Conservation (phyloP, 1,284 basidiomycete species). For the Fomitopsis palustris region DNA sequence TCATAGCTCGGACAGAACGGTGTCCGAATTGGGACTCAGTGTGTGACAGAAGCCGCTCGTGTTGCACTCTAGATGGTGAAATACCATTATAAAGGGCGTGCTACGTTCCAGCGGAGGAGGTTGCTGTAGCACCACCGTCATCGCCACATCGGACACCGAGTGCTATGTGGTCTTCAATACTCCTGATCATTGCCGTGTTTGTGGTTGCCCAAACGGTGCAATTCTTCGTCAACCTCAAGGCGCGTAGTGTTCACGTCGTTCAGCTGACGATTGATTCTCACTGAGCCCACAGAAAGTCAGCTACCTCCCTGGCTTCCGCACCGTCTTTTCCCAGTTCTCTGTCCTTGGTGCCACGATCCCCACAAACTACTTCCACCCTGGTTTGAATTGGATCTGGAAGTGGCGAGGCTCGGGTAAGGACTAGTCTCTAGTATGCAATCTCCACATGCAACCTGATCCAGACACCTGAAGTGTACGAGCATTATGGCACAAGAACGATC, state of each 20-base stretch:
- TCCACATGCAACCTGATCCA: background rate
- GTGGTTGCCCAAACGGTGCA: background rate
- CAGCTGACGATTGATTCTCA: background rate
- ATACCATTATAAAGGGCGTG: background rate
- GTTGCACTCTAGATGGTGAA: background rate
- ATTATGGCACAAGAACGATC: constrained; percentile 7
- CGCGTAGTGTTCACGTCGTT: background rate
- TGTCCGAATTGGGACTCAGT: background rate
- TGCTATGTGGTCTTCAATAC: background rate
- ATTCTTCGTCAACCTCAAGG: constrained; percentile 1
- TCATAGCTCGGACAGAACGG: background rate
- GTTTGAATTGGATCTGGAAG: constrained; percentile 8
- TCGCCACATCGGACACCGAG: background rate
- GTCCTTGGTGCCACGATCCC: constrained; percentile 2
- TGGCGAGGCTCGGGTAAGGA: constrained; percentile 4
- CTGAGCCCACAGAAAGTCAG: constrained; percentile 1
- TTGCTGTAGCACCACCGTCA: background rate
- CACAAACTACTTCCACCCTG: constrained; percentile 5
- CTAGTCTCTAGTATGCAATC: background rate
- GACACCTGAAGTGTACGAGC: constrained; percentile 2
- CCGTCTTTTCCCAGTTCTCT: background rate
- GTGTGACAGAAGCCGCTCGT: background rate
- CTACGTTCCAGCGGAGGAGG: background rate
- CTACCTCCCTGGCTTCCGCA: constrained; percentile 3
- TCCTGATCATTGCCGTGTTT: background rate